Percentiles rank a stretch among this genome's conserved stretches.
Conservation (phyloP, 2,329 filamentous ascomycete genomes). For the Aspergillus ibericus region DNA sequence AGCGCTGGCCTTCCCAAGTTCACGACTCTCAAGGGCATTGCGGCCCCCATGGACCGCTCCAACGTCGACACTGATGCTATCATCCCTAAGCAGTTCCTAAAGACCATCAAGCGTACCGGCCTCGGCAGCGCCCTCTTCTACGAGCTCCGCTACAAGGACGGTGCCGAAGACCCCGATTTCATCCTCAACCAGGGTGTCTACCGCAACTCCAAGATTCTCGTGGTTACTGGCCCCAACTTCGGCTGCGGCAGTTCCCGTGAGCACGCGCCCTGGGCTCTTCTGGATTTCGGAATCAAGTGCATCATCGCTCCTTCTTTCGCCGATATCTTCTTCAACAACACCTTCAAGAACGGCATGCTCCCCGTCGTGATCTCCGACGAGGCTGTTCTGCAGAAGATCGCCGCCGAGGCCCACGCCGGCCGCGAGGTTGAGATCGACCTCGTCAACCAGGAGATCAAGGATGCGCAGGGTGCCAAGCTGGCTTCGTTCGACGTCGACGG, state of each 20-base stretch:
- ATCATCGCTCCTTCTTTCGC: slow-evolving; percentile 85
- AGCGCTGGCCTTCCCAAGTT: slow-evolving; percentile 78
- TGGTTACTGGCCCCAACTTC: slow-evolving; percentile 90
- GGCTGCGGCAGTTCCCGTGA: slow-evolving; percentile 91
- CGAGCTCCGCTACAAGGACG: slow-evolving; percentile 75
- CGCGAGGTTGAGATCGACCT: slow-evolving; percentile 88
- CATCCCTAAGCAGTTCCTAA: slow-evolving; percentile 98
- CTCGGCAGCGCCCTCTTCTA: slow-evolving; percentile 87
- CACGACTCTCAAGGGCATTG: slow-evolving; percentile 77
- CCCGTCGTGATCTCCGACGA: slow-evolving; percentile 74
- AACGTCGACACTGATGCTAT: slow-evolving; percentile 99
- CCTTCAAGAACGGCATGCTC: slow-evolving; percentile 99
- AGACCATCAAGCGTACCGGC: slow-evolving; percentile 97
- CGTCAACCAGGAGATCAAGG: slow-evolving; percentile 77
- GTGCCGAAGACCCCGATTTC: slow-evolving; percentile 75
- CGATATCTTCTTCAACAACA: slow-evolving; percentile 99
- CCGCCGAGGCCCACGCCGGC: slow-evolving; percentile 74
- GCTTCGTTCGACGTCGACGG: slow-evolving; percentile 83
- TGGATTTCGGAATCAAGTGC: slow-evolving; percentile 94
- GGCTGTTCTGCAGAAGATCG: slow-evolving; percentile 66
- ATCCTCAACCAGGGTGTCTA: slow-evolving; percentile 89
- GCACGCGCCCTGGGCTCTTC: slow-evolving; percentile 94
- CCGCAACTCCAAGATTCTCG: slow-evolving; percentile 79
- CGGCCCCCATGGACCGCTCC: slow-evolving; percentile 79
- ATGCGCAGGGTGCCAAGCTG: slow-evolving; percentile 70